phyloP scores from a whole-genome alignment of 768 basidiomycete genomes.

The Mycena vitilis region DNA sequence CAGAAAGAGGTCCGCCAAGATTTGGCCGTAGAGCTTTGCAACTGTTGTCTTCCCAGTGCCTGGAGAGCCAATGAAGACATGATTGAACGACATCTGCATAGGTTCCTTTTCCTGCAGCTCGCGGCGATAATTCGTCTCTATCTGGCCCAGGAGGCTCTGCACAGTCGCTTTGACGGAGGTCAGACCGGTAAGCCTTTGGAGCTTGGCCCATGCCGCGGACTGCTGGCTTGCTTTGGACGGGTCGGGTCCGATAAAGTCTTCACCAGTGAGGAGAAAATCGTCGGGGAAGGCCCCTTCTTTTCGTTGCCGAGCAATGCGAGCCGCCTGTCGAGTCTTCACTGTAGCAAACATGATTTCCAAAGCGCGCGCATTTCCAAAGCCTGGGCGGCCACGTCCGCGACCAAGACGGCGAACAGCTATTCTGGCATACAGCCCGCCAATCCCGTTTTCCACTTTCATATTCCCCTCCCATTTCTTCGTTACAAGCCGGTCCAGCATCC shows the following conservation, averaged over 20 bases:
- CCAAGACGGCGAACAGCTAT: slow-evolving; percentile 72
- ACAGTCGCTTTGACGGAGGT: slow-evolving; percentile 67
- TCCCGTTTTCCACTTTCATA: slow-evolving; percentile 69
- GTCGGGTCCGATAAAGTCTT: slow-evolving; percentile 75
- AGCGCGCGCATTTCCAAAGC: slow-evolving; percentile 78
- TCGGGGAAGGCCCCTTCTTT: slow-evolving; percentile 51
- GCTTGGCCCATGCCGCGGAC: slow-evolving; percentile 62
- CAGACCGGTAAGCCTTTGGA: slow-evolving; percentile 68
- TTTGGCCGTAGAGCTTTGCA: slow-evolving; percentile 72
- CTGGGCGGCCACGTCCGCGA: slow-evolving; percentile 65
- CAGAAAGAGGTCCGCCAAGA: slow-evolving; percentile 69
- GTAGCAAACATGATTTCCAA: slow-evolving; percentile 61
- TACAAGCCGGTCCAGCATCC: slow-evolving; percentile 65
- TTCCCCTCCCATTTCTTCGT: slow-evolving; percentile 56
- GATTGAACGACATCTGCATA: slow-evolving; percentile 66
- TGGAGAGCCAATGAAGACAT: slow-evolving; percentile 74
- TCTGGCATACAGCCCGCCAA: slow-evolving; percentile 63
- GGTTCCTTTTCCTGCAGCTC: slow-evolving; percentile 69
- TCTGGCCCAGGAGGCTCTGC: slow-evolving; percentile 55
- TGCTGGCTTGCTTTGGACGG: slow-evolving; percentile 60
- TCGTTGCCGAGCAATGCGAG: slow-evolving; percentile 57
- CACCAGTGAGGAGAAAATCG: slow-evolving; percentile 62
- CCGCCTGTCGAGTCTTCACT: slow-evolving; percentile 65
- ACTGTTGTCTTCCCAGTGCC: slow-evolving; percentile 82
- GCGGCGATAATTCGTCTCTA: slow-evolving; percentile 67